phyloP scores from a whole-genome alignment of 1,284 basidiomycete species.

The Vanrija humicola region DNA sequence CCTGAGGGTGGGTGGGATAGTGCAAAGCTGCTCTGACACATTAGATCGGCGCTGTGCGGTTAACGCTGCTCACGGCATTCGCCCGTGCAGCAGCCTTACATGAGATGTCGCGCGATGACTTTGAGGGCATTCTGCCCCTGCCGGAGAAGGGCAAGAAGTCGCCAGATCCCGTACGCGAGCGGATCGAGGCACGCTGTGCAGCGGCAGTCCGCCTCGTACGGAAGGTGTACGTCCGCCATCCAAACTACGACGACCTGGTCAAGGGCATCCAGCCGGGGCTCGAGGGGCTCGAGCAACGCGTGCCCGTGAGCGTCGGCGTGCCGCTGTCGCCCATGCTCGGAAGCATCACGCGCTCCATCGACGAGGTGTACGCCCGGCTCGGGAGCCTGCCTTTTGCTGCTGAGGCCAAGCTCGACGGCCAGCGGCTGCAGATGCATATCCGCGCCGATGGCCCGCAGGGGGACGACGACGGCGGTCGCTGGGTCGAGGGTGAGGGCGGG shows the following conservation, averaged over 20 bases:
- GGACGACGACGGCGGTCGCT: slow-evolving; percentile 43
- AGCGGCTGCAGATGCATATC: slow-evolving; percentile 79
- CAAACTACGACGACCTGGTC: slow-evolving; percentile 77
- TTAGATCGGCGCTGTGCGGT: slow-evolving; percentile 80
- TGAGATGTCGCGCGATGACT: slow-evolving; percentile 37
- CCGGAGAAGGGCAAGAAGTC: slow-evolving; percentile 39
- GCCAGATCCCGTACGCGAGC: slow-evolving; percentile 52
- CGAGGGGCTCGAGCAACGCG: slow-evolving; percentile 59
- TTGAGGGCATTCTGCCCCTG: slow-evolving; percentile 49
- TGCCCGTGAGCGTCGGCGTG: slow-evolving; percentile 69
- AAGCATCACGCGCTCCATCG: slow-evolving; percentile 66
- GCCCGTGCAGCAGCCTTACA: slow-evolving; percentile 73
- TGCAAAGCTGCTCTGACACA: not conserved
- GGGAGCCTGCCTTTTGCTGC: slow-evolving; percentile 65
- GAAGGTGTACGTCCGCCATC: slow-evolving; percentile 79
- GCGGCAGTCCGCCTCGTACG: slow-evolving; percentile 64
- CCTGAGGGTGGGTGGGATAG: slow-evolving; percentile 58
- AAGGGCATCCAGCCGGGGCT: slow-evolving; percentile 65
- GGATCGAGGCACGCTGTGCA: slow-evolving; percentile 54
- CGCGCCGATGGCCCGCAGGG: slow-evolving; percentile 42
- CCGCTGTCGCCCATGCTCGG: slow-evolving; percentile 55
- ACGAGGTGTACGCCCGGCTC: slow-evolving; percentile 73
- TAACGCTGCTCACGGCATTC: slow-evolving; percentile 74
- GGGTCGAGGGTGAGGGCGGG: slow-evolving; percentile 48
- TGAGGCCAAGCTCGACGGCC: slow-evolving; percentile 82